Conservation (phyloP, 1,139 yeast species). For the Geotrichum klebahnii region DNA sequence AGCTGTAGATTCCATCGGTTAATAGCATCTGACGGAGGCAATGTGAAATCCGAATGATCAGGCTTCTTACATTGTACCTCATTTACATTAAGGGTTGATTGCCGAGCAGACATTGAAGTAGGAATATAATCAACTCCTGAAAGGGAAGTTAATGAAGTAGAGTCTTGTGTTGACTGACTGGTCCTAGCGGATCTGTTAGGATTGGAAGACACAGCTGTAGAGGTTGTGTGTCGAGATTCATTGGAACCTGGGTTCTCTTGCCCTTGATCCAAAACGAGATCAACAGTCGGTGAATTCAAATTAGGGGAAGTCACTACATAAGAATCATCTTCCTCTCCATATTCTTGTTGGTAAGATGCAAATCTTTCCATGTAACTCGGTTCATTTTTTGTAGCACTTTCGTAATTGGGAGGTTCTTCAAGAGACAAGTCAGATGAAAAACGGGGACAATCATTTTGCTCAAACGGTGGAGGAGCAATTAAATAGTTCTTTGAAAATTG, state of each 20-base stretch:
- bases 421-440: conserved; percentile 25
- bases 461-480: conserved; percentile 46
- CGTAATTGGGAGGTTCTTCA: conserved; percentile 27
- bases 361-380: conserved; percentile 1
- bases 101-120: not conserved
- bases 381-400: conserved; percentile 4
- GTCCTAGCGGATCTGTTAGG: conserved; percentile 5
- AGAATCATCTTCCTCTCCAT: not conserved
- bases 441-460: conserved; percentile 42
- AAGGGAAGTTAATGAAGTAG: not conserved
- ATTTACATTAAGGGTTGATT: not conserved
- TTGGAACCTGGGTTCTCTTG: not conserved
- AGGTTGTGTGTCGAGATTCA: not conserved
- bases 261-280: not conserved
- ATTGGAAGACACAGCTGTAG: not conserved
- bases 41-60: not conserved
- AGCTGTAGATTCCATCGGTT: too few relatives aligned
- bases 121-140: not conserved
- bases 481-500: conserved; percentile 45
- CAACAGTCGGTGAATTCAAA: not conserved
- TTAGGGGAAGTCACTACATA: not conserved
- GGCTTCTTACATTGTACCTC: too few relatives aligned
- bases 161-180: not conserved
- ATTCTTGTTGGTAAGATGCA: not conserved
- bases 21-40: too few relatives aligned